A percentile compares a stretch with the other conserved stretches of the same genome.
Conservation (phyloP, 768 basidiomycete genomes). For the Termitomyces sp. region DNA sequence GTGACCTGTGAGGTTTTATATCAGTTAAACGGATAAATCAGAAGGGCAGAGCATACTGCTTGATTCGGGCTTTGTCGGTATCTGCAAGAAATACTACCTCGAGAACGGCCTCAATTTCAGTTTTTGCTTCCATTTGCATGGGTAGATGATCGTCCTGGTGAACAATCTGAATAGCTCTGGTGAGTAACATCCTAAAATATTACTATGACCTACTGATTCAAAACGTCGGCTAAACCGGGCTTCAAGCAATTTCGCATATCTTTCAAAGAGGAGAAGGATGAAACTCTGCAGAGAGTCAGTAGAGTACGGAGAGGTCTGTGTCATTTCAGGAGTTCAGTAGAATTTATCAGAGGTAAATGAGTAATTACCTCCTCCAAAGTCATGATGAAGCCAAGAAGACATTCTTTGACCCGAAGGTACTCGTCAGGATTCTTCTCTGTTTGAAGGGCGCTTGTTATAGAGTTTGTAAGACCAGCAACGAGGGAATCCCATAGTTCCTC, state of each 20-base stretch:
- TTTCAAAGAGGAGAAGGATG: slow-evolving; percentile 86
- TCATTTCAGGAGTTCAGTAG: background rate
- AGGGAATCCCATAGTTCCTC: slow-evolving; percentile 95
- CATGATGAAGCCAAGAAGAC: slow-evolving; percentile 81
- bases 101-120: slow-evolving; percentile 72
- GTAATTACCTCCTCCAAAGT: slow-evolving; percentile 83
- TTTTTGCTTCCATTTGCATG: slow-evolving; percentile 64
- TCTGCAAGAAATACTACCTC: slow-evolving; percentile 78
- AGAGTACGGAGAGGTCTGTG: slow-evolving; percentile 82
- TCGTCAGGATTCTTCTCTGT: slow-evolving; percentile 77
- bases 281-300: slow-evolving; percentile 79
- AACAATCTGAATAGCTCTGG: slow-evolving; percentile 55
- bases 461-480: slow-evolving; percentile 65
- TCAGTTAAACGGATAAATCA: background rate
- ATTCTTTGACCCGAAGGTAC: slow-evolving; percentile 82
- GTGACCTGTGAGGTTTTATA: slow-evolving; percentile 36
- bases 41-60: slow-evolving; percentile 37
- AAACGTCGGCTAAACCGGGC: slow-evolving; percentile 78
- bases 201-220: slow-evolving; percentile 53
- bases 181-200: background rate
- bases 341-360: background rate
- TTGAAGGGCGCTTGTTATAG: slow-evolving; percentile 69
- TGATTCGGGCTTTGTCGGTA: slow-evolving; percentile 59
- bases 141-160: slow-evolving; percentile 84
- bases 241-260: slow-evolving; percentile 80